Base-by-base conservation (phyloP, 2,329 filamentous ascomycete genomes). In the Stagonosporopsis tanaceti region DNA sequence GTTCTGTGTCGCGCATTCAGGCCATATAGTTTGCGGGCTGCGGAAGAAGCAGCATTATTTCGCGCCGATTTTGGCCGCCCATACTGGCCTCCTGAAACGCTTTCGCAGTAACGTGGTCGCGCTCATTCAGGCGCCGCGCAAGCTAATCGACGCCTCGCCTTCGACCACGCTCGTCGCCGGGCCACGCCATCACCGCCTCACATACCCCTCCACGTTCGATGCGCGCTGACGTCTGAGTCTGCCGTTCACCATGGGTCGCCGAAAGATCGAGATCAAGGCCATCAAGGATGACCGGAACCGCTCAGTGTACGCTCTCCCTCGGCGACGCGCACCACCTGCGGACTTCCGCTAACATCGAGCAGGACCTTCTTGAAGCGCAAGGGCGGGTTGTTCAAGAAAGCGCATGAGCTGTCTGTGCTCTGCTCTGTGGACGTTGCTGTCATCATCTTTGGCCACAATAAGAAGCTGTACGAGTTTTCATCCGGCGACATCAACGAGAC, bases 211-310 rank as follows among this genome's bases (percentile, higher is more conserved):
- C 22, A 32, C 45, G 47, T 59, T 65, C 69, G 55, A 74, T 75
- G 71, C 66, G 66, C 71, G 35, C 66, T 64, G 64, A 63, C 68
- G 51, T 59, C 63, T 71, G 59, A 65, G 28, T 46, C 30, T 47
- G 40, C 47, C 39, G 47, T 61, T 50, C 64, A 74, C 57, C 60
- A 99, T 99, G 95, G 95, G 95, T 78, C 89, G 95, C 79, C 89
- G 95, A 85, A 99, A 99, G 87, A 99, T 99, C 77, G 95, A 98
- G 83, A 98, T 99, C 84, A 97, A 97, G 82, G 92, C 94, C 69
- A 98, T 98, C 85, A 97, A 97, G 81, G 93, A 97, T 87, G 93
- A 97, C 80, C 88, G 93, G 73, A 97, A 97, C 77, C 92, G 93
- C 77, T 97, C 93, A 72, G 93, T 97, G 93, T 97, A 92, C 79